Conservation (phyloP, 2,329 filamentous ascomycete species). For the Fusarium sp. region DNA sequence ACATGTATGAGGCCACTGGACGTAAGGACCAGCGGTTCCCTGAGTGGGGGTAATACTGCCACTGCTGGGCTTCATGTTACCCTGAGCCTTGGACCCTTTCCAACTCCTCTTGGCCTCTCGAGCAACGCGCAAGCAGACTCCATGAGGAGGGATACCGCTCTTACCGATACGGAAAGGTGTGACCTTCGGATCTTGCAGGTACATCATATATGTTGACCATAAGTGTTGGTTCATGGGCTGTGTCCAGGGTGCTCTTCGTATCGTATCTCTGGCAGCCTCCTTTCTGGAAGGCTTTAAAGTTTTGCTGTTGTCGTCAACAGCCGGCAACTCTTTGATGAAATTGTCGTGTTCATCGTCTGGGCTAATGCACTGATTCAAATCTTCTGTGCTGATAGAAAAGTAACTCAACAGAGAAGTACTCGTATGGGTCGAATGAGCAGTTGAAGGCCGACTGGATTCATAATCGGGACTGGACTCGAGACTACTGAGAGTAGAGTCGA, state of each 20-base stretch:
- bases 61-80: conserved; percentile 56
- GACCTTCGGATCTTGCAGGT: conserved; percentile 75
- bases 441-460: conserved; percentile 71
- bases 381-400: conserved; percentile 68
- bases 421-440: conserved; percentile 70
- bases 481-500: conserved; percentile 68
- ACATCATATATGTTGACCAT: conserved; percentile 74
- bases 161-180: conserved; percentile 75
- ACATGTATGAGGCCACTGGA: conserved; percentile 74
- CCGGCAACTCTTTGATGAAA: conserved; percentile 43
- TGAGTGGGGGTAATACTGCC: conserved; percentile 69
- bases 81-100: conserved; percentile 68
- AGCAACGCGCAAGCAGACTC: conserved; percentile 74
- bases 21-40: conserved; percentile 59
- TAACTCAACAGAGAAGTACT: conserved; percentile 69
- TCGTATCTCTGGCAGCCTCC: conserved; percentile 45
- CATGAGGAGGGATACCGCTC: conserved; percentile 73
- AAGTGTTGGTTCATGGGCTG: conserved; percentile 74
- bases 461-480: conserved; percentile 70
- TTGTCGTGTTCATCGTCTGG: conserved; percentile 57
- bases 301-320: conserved; percentile 50
- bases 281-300: conserved; percentile 48
- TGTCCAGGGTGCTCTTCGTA: conserved; percentile 71
- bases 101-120: conserved; percentile 74
- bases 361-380: conserved; percentile 64